phyloP scores from a whole-genome alignment of 345 rosid genomes.

The Nasturtium officinale region DNA sequence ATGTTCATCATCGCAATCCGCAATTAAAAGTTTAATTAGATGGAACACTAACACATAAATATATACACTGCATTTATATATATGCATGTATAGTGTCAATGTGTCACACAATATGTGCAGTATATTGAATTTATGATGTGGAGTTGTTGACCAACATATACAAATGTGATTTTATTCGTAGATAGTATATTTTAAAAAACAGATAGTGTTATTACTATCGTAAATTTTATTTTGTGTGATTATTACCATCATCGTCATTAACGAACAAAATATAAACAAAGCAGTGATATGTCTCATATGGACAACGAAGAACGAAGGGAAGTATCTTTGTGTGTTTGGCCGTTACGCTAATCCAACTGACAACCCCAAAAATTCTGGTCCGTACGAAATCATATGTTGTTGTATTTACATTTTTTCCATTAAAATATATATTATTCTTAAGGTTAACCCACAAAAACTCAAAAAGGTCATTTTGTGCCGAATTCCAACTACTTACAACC shows the following conservation, averaged over 20 bases:
- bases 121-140: neutral
- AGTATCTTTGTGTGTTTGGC: conserved; percentile 37
- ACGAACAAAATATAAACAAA: conserved; percentile 21
- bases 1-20: neutral
- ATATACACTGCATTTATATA: neutral
- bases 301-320: conserved; percentile 10
- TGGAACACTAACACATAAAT: too few species aligned
- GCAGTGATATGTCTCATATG: neutral
- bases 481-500: neutral
- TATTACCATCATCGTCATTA: conserved; percentile 16
- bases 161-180: neutral
- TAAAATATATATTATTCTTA: neutral
- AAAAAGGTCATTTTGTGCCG: too few species aligned
- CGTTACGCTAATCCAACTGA: conserved; percentile 32
- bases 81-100: too few species aligned
- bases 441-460: neutral
- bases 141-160: conserved; percentile 11
- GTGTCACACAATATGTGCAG: neutral
- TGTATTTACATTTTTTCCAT: neutral
- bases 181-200: neutral
- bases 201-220: neutral
- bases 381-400: conserved; percentile 20
- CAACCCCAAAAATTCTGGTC: conserved; percentile 36
- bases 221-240: neutral
- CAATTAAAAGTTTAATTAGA: too few species aligned